Evolutionary conservation across 2,329 filamentous ascomycete genomes (phyloP).

Genomic region (Catunica adiposa): DNA sequence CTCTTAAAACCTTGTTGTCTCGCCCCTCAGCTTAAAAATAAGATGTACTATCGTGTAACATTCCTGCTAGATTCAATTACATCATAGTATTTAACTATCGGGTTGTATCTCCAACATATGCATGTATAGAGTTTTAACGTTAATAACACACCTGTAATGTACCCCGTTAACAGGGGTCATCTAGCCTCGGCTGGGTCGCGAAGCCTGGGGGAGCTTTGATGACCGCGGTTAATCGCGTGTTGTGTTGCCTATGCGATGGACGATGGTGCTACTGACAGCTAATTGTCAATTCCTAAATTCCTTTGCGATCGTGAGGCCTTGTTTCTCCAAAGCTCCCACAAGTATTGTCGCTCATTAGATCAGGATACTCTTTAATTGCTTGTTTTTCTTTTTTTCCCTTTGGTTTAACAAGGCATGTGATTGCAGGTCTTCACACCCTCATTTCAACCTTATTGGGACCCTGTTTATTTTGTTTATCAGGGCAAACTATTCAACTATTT

Average conservation of each 20-base stretch:
- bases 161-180: conserved; percentile 2
- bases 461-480: no score
- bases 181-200: conserved; percentile 13
- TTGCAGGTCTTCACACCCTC: no score
- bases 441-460: no score
- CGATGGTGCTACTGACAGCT: not conserved
- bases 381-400: not conserved
- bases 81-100: not conserved
- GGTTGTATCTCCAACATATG: not conserved
- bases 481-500: no score
- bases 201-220: not conserved
- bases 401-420: not conserved
- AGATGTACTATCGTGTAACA: not conserved
- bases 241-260: not conserved
- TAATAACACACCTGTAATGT: not conserved
- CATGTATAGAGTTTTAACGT: not conserved
- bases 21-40: no score
- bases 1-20: no score
- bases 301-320: not conserved
- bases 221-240: conserved; percentile 3
- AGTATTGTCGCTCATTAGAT: no score
- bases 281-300: not conserved
- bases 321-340: no score
- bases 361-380: not conserved
- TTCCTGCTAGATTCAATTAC: not conserved